phyloP scores from a whole-genome alignment of 2,329 filamentous ascomycete species.

The Canariomyces notabilis region DNA sequence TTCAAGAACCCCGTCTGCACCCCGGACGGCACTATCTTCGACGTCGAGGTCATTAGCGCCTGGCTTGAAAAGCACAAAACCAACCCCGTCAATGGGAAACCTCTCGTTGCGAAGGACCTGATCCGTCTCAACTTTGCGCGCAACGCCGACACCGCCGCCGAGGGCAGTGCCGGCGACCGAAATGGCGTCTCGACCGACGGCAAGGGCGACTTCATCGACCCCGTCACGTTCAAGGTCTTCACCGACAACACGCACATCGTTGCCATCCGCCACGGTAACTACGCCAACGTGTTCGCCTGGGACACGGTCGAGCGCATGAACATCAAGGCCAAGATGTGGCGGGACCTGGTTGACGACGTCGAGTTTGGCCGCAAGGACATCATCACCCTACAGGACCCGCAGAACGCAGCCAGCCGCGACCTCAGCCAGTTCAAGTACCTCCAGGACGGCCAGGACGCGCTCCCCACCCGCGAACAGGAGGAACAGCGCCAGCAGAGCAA shows the following conservation, averaged over 20 bases:
- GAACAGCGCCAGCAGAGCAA: conserved; percentile 59
- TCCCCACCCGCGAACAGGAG: conserved; percentile 65
- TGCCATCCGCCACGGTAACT: conserved; percentile 70
- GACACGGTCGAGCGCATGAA: conserved; percentile 95
- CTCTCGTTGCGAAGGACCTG: conserved; percentile 74
- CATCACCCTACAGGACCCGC: conserved; percentile 92
- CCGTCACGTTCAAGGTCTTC: conserved; percentile 94
- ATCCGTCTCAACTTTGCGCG: conserved; percentile 89
- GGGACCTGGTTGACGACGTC: conserved; percentile 78
- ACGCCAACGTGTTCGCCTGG: conserved; percentile 94
- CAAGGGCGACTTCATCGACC: conserved; percentile 82
- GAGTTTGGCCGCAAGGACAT: conserved; percentile 88
- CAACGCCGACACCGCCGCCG: conserved; percentile 65
- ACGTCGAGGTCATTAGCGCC: conserved; percentile 85
- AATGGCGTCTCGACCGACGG: conserved; percentile 45
- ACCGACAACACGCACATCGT: conserved; percentile 98
- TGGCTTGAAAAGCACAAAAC: conserved; percentile 94
- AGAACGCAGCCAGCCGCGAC: conserved; percentile 78
- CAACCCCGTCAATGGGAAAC: conserved; percentile 80
- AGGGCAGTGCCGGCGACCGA: conserved; percentile 42
- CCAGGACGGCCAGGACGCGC: conserved; percentile 69
- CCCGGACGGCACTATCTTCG: conserved; percentile 79
- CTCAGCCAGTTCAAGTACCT: conserved; percentile 85
- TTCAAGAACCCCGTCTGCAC: conserved; percentile 96
- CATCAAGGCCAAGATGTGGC: conserved; percentile 95